phyloP scores from a whole-genome alignment of 1,284 basidiomycete genomes.

The Lentinula novae-zelandiae region DNA sequence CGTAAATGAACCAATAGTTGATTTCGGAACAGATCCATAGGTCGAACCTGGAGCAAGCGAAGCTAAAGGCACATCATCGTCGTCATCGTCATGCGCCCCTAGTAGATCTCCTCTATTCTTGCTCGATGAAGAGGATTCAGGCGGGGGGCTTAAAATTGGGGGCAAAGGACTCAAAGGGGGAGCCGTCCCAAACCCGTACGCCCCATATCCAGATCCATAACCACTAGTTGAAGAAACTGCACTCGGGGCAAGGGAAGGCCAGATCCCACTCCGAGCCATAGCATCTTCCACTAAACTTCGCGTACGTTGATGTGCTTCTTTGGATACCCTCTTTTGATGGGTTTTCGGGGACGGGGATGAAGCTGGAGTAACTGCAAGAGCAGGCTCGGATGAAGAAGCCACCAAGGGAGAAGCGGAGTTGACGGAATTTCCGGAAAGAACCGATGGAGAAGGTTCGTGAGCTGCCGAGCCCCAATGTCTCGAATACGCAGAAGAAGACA shows the following conservation, averaged over 20 bases:
- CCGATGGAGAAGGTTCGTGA: background rate
- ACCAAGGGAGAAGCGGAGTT: background rate
- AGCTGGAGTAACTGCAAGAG: background rate
- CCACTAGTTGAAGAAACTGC: background rate
- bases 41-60: background rate
- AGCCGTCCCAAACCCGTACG: background rate
- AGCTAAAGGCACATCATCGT: conserved; percentile 1
- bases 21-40: background rate
- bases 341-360: background rate
- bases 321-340: conserved; percentile 24
- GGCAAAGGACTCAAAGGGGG: conserved; percentile 36
- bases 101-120: conserved; percentile 13
- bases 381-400: conserved; percentile 2
- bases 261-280: conserved; percentile 47
- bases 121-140: background rate
- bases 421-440: background rate
- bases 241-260: conserved; percentile 51
- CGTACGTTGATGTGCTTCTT: conserved; percentile 48
- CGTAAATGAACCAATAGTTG: background rate
- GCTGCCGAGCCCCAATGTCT: background rate
- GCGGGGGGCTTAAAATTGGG: conserved; percentile 27
- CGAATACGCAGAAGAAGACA: background rate
- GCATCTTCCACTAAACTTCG: conserved; percentile 51
- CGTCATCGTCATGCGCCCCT: conserved; percentile 15
- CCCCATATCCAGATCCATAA: background rate